Evolutionary conservation across 768 basidiomycete genomes (phyloP), one percentile per base, ranked within the genome.

Genomic region (Lentinula aciculospora): DNA sequence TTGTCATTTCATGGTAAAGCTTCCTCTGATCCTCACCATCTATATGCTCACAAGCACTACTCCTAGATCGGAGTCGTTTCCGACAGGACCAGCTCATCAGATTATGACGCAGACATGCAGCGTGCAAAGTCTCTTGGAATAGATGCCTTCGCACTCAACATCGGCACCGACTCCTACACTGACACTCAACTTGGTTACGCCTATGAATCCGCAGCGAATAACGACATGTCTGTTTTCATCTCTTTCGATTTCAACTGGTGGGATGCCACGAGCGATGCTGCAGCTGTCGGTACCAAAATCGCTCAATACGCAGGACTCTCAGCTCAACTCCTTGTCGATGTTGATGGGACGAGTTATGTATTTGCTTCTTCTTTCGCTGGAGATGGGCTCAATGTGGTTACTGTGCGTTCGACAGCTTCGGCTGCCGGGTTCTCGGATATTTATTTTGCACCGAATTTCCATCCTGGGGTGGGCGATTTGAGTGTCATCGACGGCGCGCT

Each of bases 351-450:
- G 2, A 67, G 67, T 39, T 72, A 73, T 58, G 69, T 68, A 1
- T 71, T 80, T 50, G 74, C 74, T 5, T 75, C 75, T 3, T 76
- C 78, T 0, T 81, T 80, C 62, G 70, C 69, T 47, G 80, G 73
- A 46, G 79, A 81, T 45, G 70, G 70, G 55, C 32, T 65, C 13
- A 48, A 65, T 32, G 60, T 62, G 6, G 40, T 21, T 1, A 55
- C 60, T 0, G 5, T 65, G 4, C 42, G 60, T 13, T 36, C 59
- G 1, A 63, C 61, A 1, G 63, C 63, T 8, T 63, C 61, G 1
- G 23, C 44, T 2, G 32, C 25, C 4, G 37, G 60, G 6, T 63
- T 58, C 23, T 13, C 48, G 3, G 21, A 42, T 7, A 27, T 62
- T 15, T 63, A 60, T 32, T 59, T 55, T 25, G 62, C 60, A 8